Conservation (phyloP, 805 yeast species). For the Wickerhamomyces strasburgensis region DNA sequence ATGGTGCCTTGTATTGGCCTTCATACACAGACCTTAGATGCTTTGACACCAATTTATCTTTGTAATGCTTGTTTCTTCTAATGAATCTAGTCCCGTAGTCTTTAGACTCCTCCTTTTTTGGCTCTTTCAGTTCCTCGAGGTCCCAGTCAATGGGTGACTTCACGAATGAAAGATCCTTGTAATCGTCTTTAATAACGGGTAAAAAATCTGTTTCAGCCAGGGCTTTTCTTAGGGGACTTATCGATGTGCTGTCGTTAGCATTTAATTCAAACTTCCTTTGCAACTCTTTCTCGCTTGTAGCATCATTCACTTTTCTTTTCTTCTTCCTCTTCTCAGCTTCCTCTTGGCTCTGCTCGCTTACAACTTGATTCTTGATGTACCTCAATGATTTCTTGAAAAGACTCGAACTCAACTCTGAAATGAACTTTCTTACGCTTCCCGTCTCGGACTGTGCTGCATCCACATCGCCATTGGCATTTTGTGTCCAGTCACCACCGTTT, state of each 20-base stretch:
- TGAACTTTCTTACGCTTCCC: slow-evolving; percentile 4
- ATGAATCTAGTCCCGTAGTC: slow-evolving; percentile 37
- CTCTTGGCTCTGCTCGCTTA: background rate
- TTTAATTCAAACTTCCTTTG: background rate
- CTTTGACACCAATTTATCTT: slow-evolving; percentile 19
- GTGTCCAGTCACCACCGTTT: slow-evolving; percentile 14
- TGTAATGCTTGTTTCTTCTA: slow-evolving; percentile 16
- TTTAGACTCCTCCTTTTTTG: background rate
- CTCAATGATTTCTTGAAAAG: slow-evolving; percentile 2
- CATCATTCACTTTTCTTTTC: background rate
- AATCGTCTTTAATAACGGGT: slow-evolving; percentile 11
- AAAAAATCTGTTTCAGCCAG: slow-evolving; percentile 8
- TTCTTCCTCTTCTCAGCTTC: slow-evolving; percentile 5
- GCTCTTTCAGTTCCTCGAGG: slow-evolving; percentile 4
- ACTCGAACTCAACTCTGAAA: background rate
- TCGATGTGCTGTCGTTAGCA: no score
- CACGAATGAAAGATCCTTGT: slow-evolving; percentile 16
- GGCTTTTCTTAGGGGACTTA: slow-evolving; percentile 11
- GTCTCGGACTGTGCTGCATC: slow-evolving; percentile 20
- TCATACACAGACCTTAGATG: slow-evolving; percentile 30
- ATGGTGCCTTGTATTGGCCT: slow-evolving; percentile 33
- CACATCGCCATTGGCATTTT: background rate
- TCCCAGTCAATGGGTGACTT: slow-evolving; percentile 23
- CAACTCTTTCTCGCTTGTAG: background rate
- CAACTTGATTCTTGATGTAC: background rate